Conservation (phyloP, 768 basidiomycete species). For the Tulasnella sp. region DNA sequence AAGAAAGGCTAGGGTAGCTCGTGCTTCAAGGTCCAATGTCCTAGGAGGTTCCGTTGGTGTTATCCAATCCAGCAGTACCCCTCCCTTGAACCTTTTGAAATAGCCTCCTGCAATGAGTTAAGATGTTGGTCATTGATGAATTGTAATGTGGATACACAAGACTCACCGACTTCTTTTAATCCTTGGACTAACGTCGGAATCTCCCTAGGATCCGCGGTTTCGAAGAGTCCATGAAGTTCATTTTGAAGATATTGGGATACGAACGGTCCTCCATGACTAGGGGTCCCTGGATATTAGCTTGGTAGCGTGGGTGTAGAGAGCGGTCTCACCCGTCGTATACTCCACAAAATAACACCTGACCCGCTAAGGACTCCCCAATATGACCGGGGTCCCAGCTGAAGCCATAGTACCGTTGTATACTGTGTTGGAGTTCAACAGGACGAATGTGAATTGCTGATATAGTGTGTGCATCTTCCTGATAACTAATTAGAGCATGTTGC, state of each 20-base stretch:
- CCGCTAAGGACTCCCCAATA: conserved; percentile 42
- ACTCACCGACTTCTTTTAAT: conserved; percentile 53
- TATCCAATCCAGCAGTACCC: conserved; percentile 53
- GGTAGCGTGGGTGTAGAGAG: neutral
- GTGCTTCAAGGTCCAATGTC: conserved; percentile 67
- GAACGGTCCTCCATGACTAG: conserved; percentile 79
- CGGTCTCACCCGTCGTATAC: conserved; percentile 74
- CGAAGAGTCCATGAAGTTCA: conserved; percentile 74
- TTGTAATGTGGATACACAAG: neutral
- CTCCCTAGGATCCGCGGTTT: conserved; percentile 54
- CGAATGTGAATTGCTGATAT: conserved; percentile 64
- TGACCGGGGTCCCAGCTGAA: conserved; percentile 59
- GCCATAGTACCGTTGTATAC: conserved; percentile 46
- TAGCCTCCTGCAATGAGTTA: conserved; percentile 43
- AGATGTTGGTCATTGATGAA: neutral
- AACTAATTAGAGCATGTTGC: conserved; percentile 34
- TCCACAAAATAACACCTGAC: conserved; percentile 75
- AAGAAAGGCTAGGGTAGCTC: conserved; percentile 77
- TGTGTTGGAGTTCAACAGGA: conserved; percentile 55
- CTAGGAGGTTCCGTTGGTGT: conserved; percentile 23
- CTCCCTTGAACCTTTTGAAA: conserved; percentile 79
- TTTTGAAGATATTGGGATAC: conserved; percentile 78
- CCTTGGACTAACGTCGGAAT: conserved; percentile 66
- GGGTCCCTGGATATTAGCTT: neutral
- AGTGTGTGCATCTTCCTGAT: conserved; percentile 81